Evolutionary conservation across 768 basidiomycete species (phyloP).

Genomic region (Multifurca ochricompacta): DNA sequence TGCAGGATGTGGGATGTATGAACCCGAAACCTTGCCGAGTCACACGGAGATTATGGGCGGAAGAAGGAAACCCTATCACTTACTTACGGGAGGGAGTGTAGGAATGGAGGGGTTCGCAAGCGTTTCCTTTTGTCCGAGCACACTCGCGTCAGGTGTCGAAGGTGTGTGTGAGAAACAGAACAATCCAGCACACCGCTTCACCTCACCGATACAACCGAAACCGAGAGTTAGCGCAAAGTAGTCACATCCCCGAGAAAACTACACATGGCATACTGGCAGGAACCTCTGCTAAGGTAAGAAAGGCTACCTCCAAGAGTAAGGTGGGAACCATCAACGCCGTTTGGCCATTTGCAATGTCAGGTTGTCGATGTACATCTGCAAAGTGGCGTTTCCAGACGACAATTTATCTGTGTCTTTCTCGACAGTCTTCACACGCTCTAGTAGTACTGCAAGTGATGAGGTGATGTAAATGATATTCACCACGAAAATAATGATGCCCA

Average conservation of each 20-base stretch:
- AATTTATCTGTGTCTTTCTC: conserved; percentile 80
- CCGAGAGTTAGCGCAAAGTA: neutral
- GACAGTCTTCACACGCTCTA: conserved; percentile 56
- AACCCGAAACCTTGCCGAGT: no score
- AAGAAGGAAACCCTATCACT: no score
- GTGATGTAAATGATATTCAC: neutral
- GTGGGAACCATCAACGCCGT: conserved; percentile 40
- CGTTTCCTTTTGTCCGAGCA: no score
- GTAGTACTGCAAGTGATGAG: conserved; percentile 41
- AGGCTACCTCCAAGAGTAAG: neutral
- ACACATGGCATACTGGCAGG: neutral
- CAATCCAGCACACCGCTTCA: neutral
- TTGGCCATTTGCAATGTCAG: conserved; percentile 82
- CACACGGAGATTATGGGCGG: no score
- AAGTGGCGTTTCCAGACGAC: conserved; percentile 66
- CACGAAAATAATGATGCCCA: neutral
- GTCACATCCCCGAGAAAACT: neutral
- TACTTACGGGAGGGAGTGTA: no score
- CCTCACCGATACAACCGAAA: neutral
- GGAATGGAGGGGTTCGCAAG: no score
- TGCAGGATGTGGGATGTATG: no score
- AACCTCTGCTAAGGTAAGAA: neutral
- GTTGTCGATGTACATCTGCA: conserved; percentile 89
- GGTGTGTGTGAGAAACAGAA: neutral
- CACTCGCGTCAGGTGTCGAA: neutral